Evolutionary conservation across 1,284 basidiomycete genomes (phyloP).

Genomic region (Blastosporella zonata): DNA sequence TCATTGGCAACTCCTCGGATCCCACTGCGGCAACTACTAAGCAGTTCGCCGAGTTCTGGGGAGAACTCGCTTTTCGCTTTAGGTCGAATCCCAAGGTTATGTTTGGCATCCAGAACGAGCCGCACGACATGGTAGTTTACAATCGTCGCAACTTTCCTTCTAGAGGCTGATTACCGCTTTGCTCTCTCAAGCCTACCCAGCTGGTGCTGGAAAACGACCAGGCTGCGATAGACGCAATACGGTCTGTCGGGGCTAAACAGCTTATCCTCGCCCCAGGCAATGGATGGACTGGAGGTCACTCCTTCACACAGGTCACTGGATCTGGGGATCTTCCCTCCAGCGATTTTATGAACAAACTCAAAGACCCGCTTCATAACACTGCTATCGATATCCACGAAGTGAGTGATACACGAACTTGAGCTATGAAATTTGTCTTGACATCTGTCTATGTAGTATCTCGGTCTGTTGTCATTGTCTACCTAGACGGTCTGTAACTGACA

Average conservation of each 20-base stretch:
- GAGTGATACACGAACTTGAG: conserved; percentile 1
- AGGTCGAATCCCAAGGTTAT: conserved; percentile 35
- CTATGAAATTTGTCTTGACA: neutral
- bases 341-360: conserved; percentile 39
- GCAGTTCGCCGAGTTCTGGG: conserved; percentile 38
- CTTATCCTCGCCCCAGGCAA: conserved; percentile 46
- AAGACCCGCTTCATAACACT: conserved; percentile 39
- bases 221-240: conserved; percentile 42
- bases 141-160: neutral
- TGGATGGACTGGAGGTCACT: conserved; percentile 43
- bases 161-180: neutral
- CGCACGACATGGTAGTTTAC: conserved; percentile 39
- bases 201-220: conserved; percentile 41
- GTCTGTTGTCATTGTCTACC: conserved; percentile 10
- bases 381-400: conserved; percentile 48
- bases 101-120: conserved; percentile 44
- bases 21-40: conserved; percentile 40
- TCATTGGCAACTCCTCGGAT: conserved; percentile 43
- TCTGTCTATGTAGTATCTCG: conserved; percentile 26
- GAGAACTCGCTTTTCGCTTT: conserved; percentile 35
- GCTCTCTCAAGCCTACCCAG: conserved; percentile 32
- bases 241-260: conserved; percentile 37
- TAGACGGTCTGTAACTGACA: conserved; percentile 6
- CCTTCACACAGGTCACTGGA: conserved; percentile 39
- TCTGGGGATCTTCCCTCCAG: conserved; percentile 34